Base-by-base conservation (phyloP, 345 rosid genomes). In the Turnera subulata region DNA sequence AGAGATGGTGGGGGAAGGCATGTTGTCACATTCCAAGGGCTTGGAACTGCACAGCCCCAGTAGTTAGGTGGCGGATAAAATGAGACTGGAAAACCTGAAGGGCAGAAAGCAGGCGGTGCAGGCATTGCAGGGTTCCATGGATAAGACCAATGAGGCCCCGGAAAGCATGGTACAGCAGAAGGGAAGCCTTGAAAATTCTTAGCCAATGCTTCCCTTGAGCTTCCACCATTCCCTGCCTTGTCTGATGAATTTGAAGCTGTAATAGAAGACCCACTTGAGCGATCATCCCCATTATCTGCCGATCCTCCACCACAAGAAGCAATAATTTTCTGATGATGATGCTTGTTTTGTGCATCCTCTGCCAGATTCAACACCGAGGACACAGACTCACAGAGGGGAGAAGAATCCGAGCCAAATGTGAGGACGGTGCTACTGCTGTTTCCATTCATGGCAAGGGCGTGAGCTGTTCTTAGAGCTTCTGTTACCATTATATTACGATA, bases 401-500 rank as follows among this genome's bases (percentile, higher is more conserved):
- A n/a, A n/a, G n/a, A 49, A 61, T 61, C 67, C 0, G 66, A 49
- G 11, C 64, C 67, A 46, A 69, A 57, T 32, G 19, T 51, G 23
- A 69, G 64, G 19, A 69, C 59, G n/a, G n/a, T n/a, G n/a, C n/a
- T n/a, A 15, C 59, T 57, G 11, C 50, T 49, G 50, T 8, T 33
- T 8, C 65, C 66, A 59, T 53, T 49, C 22, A 38, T 1, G 38
- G 63, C 61, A 57, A 61, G 67, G 2, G 46, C 43, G 44, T 70
- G 65, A 32, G 60, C 73, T 48, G 73, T 43, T 53, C 55, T 63
- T 6, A 76, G 58, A 62, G 78, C 73, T 59, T 82, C 84, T 4
- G 73, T 46, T 32, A 58, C 50, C 45, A 53, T 52, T 53, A 63
- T 21, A 20, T 70, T 68, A 21, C 60, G 58, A 45, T 63, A 63